phyloP scores from a whole-genome alignment of 225 moss, liverwort and hornwort species.

The Physcomitrellopsis africana region DNA sequence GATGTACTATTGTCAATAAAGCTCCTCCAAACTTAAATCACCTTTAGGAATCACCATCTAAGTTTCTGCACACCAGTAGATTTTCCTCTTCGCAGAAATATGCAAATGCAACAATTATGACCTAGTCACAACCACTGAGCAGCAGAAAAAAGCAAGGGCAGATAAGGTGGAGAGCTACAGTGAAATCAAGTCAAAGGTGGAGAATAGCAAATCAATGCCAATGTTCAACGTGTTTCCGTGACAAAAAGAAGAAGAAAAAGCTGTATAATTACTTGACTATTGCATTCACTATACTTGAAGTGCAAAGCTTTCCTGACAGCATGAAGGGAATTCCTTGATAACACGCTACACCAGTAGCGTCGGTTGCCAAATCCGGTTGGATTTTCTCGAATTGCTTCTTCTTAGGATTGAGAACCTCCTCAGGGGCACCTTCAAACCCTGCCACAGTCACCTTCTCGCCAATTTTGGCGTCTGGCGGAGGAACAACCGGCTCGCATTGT shows the following conservation, averaged over 20 bases:
- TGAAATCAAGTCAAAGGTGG: background rate
- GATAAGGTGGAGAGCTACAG: background rate
- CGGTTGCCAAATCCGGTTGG: constrained; percentile 78
- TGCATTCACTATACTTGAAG: constrained; percentile 70
- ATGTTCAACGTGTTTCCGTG: constrained; percentile 35
- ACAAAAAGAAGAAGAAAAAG: background rate
- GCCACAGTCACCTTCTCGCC: constrained; percentile 79
- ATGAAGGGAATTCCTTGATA: constrained; percentile 76
- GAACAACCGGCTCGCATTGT: constrained; percentile 81
- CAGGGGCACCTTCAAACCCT: constrained; percentile 80
- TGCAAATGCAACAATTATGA: constrained; percentile 6
- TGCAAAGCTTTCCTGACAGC: constrained; percentile 74
- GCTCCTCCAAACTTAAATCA: background rate
- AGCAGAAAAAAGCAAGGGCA: background rate
- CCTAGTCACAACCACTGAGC: background rate
- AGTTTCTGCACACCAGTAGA: constrained; percentile 16
- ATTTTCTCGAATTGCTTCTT: constrained; percentile 98
- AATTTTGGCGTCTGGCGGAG: constrained; percentile 70
- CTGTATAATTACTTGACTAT: constrained; percentile 64
- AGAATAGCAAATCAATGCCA: constrained; percentile 29
- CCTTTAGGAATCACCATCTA: constrained; percentile 6
- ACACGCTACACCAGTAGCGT: constrained; percentile 68
- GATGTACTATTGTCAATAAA: background rate
- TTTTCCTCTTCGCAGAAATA: background rate
- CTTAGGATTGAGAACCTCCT: constrained; percentile 86